phyloP scores from a whole-genome alignment of 2,329 filamentous ascomycete species.

The Penicillium sp. region DNA sequence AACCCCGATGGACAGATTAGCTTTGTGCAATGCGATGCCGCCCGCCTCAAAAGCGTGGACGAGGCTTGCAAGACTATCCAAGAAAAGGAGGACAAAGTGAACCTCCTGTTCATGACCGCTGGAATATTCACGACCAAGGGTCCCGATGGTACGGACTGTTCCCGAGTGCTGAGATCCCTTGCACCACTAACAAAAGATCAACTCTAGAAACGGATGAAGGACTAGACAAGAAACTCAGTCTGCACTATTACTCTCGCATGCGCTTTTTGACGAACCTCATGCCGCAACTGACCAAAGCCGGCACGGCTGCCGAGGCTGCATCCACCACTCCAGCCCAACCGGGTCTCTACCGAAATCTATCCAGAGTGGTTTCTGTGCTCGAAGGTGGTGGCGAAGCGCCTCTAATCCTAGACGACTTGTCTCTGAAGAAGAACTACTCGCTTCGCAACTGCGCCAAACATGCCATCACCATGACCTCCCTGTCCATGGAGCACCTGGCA shows the following conservation, averaged over 20 bases:
- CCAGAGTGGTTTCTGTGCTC: conserved; percentile 18
- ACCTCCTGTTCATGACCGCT: conserved; percentile 42
- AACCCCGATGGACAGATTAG: not conserved
- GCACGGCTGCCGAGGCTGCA: not conserved
- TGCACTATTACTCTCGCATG: conserved; percentile 52
- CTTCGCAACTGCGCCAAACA: conserved; percentile 16
- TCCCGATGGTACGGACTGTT: conserved; percentile 13
- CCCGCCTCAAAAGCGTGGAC: not conserved
- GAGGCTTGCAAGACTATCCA: not conserved
- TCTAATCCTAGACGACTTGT: conserved; percentile 17
- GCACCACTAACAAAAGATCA: not conserved
- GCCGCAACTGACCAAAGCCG: conserved; percentile 23
- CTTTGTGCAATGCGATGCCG: conserved; percentile 1
- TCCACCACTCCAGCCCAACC: not conserved
- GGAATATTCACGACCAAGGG: conserved; percentile 33
- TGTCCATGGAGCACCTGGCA: conserved; percentile 44
- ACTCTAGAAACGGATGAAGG: conserved; percentile 47
- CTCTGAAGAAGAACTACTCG: conserved; percentile 14
- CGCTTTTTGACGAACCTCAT: conserved; percentile 46
- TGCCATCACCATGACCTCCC: conserved; percentile 19
- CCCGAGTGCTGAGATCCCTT: not conserved
- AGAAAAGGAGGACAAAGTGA: conserved; percentile 39
- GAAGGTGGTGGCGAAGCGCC: conserved; percentile 13
- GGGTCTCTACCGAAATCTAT: conserved; percentile 8
- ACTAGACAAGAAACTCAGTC: conserved; percentile 48